phyloP scores from a whole-genome alignment of 345 rosid species.

The Cardamine resedifolia region DNA sequence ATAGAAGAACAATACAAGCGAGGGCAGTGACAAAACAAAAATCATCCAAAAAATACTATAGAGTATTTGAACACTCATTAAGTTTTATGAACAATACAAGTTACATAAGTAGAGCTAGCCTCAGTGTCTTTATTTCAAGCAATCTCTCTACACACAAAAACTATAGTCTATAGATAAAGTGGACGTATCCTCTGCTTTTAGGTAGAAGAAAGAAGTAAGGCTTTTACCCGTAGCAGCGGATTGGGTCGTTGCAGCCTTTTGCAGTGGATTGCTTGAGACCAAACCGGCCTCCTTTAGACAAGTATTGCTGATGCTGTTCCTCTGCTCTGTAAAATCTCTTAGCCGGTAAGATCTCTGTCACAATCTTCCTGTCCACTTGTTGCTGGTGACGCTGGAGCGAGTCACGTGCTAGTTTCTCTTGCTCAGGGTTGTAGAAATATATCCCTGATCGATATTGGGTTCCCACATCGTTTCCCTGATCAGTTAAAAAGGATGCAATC shows the following conservation, averaged over 20 bases:
- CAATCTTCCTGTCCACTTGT: constrained; percentile 60
- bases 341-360: constrained; percentile 86
- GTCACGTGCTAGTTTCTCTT: constrained; percentile 71
- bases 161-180: constrained; percentile 10
- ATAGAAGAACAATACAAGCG: not conserved
- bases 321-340: constrained; percentile 89
- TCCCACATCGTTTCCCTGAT: constrained; percentile 90
- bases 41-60: constrained; percentile 3
- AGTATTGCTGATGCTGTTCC: constrained; percentile 90
- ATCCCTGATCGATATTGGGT: constrained; percentile 91
- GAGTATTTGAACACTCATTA: not conserved
- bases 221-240: constrained; percentile 81
- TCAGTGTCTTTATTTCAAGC: too few relatives aligned
- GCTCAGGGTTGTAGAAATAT: constrained; percentile 68
- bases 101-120: constrained; percentile 1
- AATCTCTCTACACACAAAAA: constrained; percentile 21
- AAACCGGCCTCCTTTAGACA: constrained; percentile 86
- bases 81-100: constrained; percentile 14
- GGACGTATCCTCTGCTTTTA: constrained; percentile 12
- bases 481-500: not conserved
- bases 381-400: constrained; percentile 65
- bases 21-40: not conserved
- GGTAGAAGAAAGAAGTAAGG: not conserved
- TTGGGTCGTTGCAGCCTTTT: constrained; percentile 89
- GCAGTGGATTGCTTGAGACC: constrained; percentile 74